phyloP scores from a whole-genome alignment of 192 early-diverging fungal species.

The Podila minutissima region DNA sequence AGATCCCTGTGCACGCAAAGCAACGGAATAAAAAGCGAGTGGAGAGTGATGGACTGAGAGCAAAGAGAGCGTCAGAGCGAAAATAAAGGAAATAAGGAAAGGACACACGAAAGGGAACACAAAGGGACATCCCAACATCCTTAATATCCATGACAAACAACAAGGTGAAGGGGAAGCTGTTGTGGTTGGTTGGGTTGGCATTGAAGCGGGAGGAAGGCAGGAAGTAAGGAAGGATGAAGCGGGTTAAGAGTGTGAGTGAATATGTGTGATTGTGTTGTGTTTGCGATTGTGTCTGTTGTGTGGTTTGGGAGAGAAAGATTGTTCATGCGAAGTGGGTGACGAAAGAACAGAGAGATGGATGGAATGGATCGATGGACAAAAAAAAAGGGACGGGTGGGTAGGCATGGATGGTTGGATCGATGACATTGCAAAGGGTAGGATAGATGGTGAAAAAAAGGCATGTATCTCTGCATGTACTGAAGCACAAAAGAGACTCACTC shows the following conservation, averaged over 20 bases:
- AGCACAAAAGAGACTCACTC: too few relatives aligned
- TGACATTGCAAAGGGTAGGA: neutral
- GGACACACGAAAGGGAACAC: neutral
- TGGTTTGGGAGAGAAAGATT: too few relatives aligned
- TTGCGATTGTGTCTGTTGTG: neutral
- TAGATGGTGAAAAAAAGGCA: neutral
- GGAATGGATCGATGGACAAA: neutral
- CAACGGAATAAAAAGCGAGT: neutral
- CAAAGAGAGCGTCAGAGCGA: too few relatives aligned
- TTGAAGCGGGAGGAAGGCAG: too few relatives aligned
- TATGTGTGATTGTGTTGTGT: slow-evolving; percentile 11
- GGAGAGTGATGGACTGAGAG: neutral
- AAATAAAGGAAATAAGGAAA: too few relatives aligned
- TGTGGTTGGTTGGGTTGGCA: neutral
- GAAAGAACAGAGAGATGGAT: slow-evolving; percentile 6
- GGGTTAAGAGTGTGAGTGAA: neutral
- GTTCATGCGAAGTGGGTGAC: neutral
- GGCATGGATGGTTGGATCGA: neutral
- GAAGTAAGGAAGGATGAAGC: too few relatives aligned
- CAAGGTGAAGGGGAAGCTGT: neutral
- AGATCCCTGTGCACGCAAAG: neutral
- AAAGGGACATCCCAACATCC: too few relatives aligned
- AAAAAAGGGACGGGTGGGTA: neutral
- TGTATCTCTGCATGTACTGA: neutral
- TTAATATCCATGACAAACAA: neutral